These are phyloP conservation scores for Penicillium turbatum DNA, from an alignment of 495 filamentous ascomycete genomes.

Conservation along the genomic window DNA sequence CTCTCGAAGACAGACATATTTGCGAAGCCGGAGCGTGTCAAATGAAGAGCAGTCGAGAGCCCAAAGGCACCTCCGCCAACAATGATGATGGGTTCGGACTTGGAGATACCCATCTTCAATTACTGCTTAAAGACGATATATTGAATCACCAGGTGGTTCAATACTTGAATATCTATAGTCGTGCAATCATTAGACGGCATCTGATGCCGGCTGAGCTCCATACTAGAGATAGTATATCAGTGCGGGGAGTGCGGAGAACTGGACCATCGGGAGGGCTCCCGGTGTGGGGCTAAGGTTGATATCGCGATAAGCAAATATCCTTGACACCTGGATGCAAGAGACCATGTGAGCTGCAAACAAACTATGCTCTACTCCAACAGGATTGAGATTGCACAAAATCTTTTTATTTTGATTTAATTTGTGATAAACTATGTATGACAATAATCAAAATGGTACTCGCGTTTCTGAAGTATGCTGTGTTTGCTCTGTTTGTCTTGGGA, in stretches of 20 bases:
- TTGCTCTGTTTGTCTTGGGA: too few relatives aligned
- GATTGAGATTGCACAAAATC: too few relatives aligned
- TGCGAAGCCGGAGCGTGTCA: slow-evolving; percentile 42
- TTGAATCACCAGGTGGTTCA: background rate
- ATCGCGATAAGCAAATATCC: too few relatives aligned
- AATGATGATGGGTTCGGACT: slow-evolving; percentile 22
- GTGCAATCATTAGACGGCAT: background rate
- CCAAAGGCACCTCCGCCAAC: slow-evolving; percentile 50
- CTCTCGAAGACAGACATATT: slow-evolving; percentile 38
- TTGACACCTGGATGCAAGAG: too few relatives aligned
- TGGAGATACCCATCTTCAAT: slow-evolving; percentile 19
- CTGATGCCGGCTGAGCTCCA: background rate
- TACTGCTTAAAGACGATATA: background rate
- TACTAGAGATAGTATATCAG: background rate
- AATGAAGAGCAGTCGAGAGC: slow-evolving; percentile 48
- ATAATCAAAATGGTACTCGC: too few relatives aligned
- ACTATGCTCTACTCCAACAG: too few relatives aligned
- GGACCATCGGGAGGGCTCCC: slow-evolving; percentile 5
- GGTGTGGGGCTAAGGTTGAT: background rate
- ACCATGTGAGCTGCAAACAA: too few relatives aligned
- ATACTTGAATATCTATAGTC: background rate
- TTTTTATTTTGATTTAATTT: too few relatives aligned
- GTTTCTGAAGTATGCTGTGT: too few relatives aligned
- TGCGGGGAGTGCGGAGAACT: slow-evolving; percentile 7
- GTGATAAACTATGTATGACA: too few relatives aligned